Evolutionary conservation across 2,329 filamentous ascomycete species (phyloP), one percentile per base, ranked within the genome.

Genomic region (Sclerotinia sclerotiorum): DNA sequence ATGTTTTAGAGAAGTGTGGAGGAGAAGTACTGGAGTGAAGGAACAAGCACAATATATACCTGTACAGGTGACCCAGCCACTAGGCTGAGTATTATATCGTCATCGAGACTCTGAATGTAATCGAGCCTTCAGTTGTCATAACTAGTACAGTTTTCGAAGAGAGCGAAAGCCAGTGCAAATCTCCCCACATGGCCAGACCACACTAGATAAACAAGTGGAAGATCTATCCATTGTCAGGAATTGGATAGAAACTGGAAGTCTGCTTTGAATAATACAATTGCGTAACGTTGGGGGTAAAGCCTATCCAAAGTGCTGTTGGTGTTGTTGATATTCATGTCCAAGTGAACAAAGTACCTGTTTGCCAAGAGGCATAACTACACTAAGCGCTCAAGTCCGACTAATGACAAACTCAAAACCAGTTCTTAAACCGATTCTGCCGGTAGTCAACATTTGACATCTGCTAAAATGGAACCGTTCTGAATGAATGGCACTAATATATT

Each of bases 381-480:
- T 51, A 63, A 63, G 19, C 17, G 39, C 32, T 51, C 17, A 15
- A 39, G 19, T 39, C 10, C 46, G 17, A 51, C 29, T 35, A 19
- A 63, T 27, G 15, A 42, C 32, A 63, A 62, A 62, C 46, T 62
- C 60, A 62, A 39, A 62, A 19, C 44, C 13, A 42, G 13, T 42
- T 42, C 15, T 13, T 8, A n/a, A 27, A 7, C 46, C 29, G 46
- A 51, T 51, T 13, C 29, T 39, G 29, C 13, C 58, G 3, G 24
- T 61, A 61, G 29, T 61, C 27, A 13, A 27, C 21, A 32, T 11
- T 24, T 39, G 15, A 35, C 15, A 51, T 39, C 21, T 51, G 54
- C 29, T 24, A 61, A 44, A 32, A 27, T 17, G 29, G 11, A 39
- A 21, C 4, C 17, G 7, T 46, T 39, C 19, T 27, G 29, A 51